These are phyloP conservation scores for Amaranthus tricolor DNA, from an alignment of 179 eudicot species.

Conservation along the genomic window DNA sequence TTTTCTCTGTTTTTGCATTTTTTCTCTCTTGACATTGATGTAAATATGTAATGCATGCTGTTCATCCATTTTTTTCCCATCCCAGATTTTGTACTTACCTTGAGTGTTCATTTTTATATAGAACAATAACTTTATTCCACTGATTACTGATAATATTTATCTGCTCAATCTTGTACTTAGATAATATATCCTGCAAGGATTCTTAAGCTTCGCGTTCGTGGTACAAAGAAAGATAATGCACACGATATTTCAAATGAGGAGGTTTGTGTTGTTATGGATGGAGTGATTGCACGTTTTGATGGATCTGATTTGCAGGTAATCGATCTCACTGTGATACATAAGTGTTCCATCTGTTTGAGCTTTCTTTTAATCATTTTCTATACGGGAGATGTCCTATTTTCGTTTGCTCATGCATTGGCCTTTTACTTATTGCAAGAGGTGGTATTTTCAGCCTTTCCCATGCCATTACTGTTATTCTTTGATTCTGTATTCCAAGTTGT, in stretches of 20 bases:
- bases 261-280: conserved; percentile 78
- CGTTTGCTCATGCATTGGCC: neutral
- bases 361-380: neutral
- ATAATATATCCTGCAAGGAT: conserved; percentile 67
- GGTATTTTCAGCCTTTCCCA: neutral
- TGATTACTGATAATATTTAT: neutral
- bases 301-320: conserved; percentile 82
- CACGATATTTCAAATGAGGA: conserved; percentile 81
- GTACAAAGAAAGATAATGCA: conserved; percentile 60
- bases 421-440: neutral
- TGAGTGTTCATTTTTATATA: neutral
- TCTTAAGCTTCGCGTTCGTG: conserved; percentile 76
- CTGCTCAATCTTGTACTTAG: conserved; percentile 35
- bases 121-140: neutral
- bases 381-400: neutral
- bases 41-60: neutral
- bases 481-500: neutral
- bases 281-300: conserved; percentile 84
- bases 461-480: neutral
- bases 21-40: neutral
- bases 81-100: neutral
- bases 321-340: neutral
- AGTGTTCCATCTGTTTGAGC: neutral
- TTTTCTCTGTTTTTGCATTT: neutral
- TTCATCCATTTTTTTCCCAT: neutral